Percentiles rank a stretch among this genome's conserved stretches.
Evolutionary conservation across 2,329 filamentous ascomycete species (phyloP).

Genomic region (Sporothrix luriei): DNA sequence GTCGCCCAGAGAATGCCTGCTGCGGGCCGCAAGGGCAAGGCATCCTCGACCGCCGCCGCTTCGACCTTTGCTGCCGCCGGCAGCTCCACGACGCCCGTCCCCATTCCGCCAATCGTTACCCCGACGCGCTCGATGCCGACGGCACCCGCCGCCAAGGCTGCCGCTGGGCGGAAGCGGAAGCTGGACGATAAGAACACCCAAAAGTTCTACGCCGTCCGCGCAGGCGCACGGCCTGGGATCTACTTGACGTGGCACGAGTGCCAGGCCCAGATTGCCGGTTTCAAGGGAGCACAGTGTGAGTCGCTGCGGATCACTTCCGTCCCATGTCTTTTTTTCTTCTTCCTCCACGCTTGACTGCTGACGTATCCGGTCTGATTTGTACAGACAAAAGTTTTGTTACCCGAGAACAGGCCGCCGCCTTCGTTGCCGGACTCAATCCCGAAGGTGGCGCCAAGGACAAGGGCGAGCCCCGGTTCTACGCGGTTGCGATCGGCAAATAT

Average conservation of each 20-base stretch:
- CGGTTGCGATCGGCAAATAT: constrained; percentile 60
- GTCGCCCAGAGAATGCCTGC: constrained; percentile 23
- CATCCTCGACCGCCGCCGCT: background rate
- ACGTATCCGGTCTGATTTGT: background rate
- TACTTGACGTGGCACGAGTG: constrained; percentile 65
- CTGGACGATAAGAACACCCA: constrained; percentile 47
- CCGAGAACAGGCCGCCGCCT: constrained; percentile 75
- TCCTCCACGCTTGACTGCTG: constrained; percentile 37
- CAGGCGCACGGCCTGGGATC: constrained; percentile 61
- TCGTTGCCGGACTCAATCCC: constrained; percentile 64
- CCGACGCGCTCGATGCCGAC: constrained; percentile 21
- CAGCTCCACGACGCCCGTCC: background rate
- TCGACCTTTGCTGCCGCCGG: background rate
- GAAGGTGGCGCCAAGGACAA: constrained; percentile 45
- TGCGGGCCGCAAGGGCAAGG: constrained; percentile 25
- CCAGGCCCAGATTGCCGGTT: constrained; percentile 62
- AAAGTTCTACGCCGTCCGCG: constrained; percentile 66
- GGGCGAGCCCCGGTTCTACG: constrained; percentile 57
- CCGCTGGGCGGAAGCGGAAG: constrained; percentile 52
- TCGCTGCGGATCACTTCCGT: constrained; percentile 37
- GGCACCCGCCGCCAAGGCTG: constrained; percentile 1
- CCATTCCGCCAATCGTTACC: background rate
- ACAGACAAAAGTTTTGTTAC: constrained; percentile 79
- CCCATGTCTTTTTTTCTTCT: background rate
- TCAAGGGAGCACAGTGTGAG: constrained; percentile 68